phyloP scores from a whole-genome alignment of 1,284 basidiomycete species.

The Porphyrellus sp. region DNA sequence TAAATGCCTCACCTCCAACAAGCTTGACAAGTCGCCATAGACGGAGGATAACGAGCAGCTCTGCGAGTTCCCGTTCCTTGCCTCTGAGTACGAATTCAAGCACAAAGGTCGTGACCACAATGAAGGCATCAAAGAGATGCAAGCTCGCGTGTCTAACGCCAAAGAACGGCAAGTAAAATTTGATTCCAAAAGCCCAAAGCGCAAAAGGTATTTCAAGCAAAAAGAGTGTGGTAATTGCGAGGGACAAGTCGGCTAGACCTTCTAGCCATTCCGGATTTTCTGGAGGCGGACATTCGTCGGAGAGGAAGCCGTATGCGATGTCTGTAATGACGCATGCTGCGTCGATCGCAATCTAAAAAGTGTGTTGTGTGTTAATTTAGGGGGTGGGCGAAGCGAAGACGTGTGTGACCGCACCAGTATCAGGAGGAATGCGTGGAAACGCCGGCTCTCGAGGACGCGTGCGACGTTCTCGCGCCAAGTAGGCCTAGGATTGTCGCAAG shows the following conservation, averaged over 20 bases:
- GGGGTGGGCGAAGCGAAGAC: constrained; percentile 10
- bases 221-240: constrained; percentile 68
- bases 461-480: constrained; percentile 42
- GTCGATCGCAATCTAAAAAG: constrained; percentile 58
- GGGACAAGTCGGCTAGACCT: constrained; percentile 57
- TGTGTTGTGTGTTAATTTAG: constrained; percentile 10
- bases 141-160: constrained; percentile 50
- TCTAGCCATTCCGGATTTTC: constrained; percentile 61
- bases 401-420: constrained; percentile 44
- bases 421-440: constrained; percentile 58
- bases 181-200: constrained; percentile 59
- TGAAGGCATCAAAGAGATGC: constrained; percentile 68
- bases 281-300: constrained; percentile 46
- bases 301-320: constrained; percentile 64
- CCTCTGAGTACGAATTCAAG: constrained; percentile 68
- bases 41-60: constrained; percentile 67
- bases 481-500: constrained; percentile 20
- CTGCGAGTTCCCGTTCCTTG: constrained; percentile 64
- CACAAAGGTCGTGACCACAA: constrained; percentile 69
- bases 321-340: constrained; percentile 65
- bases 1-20: constrained; percentile 57
- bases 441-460: constrained; percentile 49
- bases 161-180: constrained; percentile 58
- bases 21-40: constrained; percentile 77
- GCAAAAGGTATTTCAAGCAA: constrained; percentile 70